Evolutionary conservation across 176 grass and related monocot species (phyloP).

Genomic region (Eleusine indica): DNA sequence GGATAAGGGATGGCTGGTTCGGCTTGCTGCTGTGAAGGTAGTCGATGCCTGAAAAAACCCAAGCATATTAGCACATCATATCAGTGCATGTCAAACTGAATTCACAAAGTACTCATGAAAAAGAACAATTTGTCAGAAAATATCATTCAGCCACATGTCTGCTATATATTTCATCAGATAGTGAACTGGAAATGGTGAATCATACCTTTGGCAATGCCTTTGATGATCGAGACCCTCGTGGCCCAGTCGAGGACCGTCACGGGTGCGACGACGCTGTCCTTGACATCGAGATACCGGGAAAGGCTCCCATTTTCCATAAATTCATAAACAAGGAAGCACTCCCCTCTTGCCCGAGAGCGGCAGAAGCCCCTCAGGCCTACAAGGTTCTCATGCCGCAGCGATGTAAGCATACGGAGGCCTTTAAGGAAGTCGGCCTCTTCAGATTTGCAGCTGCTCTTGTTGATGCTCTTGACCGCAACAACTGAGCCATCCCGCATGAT

Average conservation of each 20-base stretch:
- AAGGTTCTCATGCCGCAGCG: conserved; percentile 78
- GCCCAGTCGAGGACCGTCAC: conserved; percentile 60
- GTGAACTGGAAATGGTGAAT: not conserved
- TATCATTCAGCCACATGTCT: not conserved
- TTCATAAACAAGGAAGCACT: conserved; percentile 77
- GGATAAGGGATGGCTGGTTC: conserved; percentile 50
- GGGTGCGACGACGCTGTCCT: conserved; percentile 22
- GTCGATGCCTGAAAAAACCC: conserved; percentile 51
- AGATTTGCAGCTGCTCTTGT: conserved; percentile 76
- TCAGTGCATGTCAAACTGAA: not conserved
- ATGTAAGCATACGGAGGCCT: conserved; percentile 56
- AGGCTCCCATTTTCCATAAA: conserved; percentile 72
- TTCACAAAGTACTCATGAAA: not conserved
- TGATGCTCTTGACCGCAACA: conserved; percentile 76
- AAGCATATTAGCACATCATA: not conserved
- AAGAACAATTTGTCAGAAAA: not conserved
- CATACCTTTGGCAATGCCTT: conserved; percentile 72
- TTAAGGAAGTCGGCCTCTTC: conserved; percentile 76
- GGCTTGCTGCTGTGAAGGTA: conserved; percentile 74
- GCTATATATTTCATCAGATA: not conserved
- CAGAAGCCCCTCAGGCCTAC: conserved; percentile 68
- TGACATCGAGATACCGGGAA: conserved; percentile 63
- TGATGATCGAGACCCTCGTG: conserved; percentile 69
- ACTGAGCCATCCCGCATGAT: conserved; percentile 58
- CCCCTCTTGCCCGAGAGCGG: conserved; percentile 67